Evolutionary conservation across 2,329 filamentous ascomycete genomes (phyloP).

Genomic region (Aspergillus spinulosporus): DNA sequence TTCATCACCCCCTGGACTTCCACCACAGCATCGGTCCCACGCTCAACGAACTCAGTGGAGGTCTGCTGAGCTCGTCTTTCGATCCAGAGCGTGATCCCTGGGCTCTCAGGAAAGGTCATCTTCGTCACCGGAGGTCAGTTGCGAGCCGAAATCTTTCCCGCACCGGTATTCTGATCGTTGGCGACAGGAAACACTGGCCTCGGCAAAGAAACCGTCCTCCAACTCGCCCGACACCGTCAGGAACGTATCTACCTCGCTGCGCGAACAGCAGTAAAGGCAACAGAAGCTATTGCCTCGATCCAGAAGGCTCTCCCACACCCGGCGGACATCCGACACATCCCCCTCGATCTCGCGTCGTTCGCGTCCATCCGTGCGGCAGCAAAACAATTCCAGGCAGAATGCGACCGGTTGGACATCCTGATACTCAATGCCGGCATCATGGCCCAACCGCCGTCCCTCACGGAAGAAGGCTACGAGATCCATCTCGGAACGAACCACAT

Average conservation of each 20-base stretch:
- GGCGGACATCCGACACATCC: constrained; percentile 47
- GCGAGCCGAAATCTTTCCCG: not conserved
- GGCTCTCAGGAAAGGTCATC: constrained; percentile 52
- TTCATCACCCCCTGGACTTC: constrained; percentile 35
- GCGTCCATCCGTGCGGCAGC: constrained; percentile 50
- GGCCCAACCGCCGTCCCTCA: constrained; percentile 41
- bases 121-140: constrained; percentile 53
- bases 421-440: constrained; percentile 52
- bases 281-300: constrained; percentile 47
- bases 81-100: constrained; percentile 47
- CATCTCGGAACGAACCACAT: constrained; percentile 52
- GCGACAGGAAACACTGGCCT: constrained; percentile 47
- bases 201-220: constrained; percentile 49
- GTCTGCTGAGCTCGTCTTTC: constrained; percentile 39
- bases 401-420: constrained; percentile 47
- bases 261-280: constrained; percentile 47
- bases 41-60: constrained; percentile 37
- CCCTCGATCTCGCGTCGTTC: constrained; percentile 52
- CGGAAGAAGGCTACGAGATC: constrained; percentile 45
- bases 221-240: constrained; percentile 54
- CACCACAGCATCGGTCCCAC: constrained; percentile 36
- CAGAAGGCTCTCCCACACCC: constrained; percentile 33
- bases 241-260: constrained; percentile 57
- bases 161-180: not conserved
- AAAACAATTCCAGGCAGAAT: constrained; percentile 40